Percentiles rank a stretch among this genome's conserved stretches.
These are phyloP conservation scores for Dioscorea alata DNA, from an alignment of 106 monocot species.

Conservation along the genomic window DNA sequence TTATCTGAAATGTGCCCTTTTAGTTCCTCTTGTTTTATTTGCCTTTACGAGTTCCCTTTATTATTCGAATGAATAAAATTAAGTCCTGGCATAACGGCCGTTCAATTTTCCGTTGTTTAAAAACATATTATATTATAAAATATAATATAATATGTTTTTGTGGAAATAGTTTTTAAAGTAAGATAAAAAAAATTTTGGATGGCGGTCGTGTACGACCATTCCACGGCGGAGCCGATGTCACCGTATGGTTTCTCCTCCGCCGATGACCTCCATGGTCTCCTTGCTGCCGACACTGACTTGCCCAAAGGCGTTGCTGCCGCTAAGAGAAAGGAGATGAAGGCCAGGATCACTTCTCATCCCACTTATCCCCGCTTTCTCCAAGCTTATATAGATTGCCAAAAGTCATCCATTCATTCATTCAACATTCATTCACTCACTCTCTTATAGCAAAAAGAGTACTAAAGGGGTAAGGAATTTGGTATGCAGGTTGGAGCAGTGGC, in stretches of 20 bases:
- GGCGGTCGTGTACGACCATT: slow-evolving; percentile 14
- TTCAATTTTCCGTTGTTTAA: too few relatives aligned
- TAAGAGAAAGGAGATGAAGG: slow-evolving; percentile 20
- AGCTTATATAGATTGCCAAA: slow-evolving; percentile 62
- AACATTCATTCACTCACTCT: too few relatives aligned
- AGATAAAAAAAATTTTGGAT: background rate
- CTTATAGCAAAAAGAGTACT: too few relatives aligned
- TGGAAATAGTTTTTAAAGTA: too few relatives aligned
- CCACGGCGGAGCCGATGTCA: background rate
- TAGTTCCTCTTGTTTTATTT: too few relatives aligned
- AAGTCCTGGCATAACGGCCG: too few relatives aligned
- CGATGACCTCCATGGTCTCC: slow-evolving; percentile 21
- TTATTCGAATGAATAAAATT: too few relatives aligned
- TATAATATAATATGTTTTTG: too few relatives aligned
- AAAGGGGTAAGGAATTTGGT: too few relatives aligned
- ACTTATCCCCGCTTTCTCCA: slow-evolving; percentile 47
- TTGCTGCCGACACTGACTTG: slow-evolving; percentile 6
- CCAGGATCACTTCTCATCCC: slow-evolving; percentile 59
- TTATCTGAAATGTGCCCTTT: too few relatives aligned
- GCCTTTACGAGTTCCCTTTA: too few relatives aligned
- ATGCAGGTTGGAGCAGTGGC: slow-evolving; percentile 50
- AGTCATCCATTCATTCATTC: slow-evolving; percentile 13
- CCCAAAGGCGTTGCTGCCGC: background rate
- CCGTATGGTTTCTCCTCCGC: background rate
- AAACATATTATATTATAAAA: too few relatives aligned